Evolutionary conservation across 805 yeast genomes (phyloP).

Genomic region (Debaryomyces castellii): DNA sequence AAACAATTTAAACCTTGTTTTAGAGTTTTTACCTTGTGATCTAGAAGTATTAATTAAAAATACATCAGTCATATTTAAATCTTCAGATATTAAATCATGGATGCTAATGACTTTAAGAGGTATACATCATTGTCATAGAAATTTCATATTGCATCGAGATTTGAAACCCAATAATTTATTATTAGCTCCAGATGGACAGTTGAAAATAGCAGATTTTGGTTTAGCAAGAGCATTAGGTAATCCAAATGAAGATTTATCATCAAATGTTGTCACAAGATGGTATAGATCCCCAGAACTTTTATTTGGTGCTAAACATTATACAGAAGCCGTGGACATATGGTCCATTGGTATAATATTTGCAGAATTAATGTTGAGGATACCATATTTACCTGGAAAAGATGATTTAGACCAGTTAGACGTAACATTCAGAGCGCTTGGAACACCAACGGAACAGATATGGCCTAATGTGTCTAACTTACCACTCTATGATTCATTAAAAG

Average conservation of each 20-base stretch:
- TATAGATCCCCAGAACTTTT: slow-evolving; percentile 75
- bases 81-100: slow-evolving; percentile 92
- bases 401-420: slow-evolving; percentile 88
- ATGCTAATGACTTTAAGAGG: slow-evolving; percentile 92
- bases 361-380: slow-evolving; percentile 90
- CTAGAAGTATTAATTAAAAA: slow-evolving; percentile 87
- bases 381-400: slow-evolving; percentile 90
- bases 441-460: slow-evolving; percentile 92
- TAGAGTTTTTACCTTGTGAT: slow-evolving; percentile 87
- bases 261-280: slow-evolving; percentile 97
- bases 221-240: slow-evolving; percentile 82
- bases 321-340: slow-evolving; percentile 47
- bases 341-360: slow-evolving; percentile 73
- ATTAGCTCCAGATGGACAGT: slow-evolving; percentile 80
- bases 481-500: slow-evolving; percentile 65
- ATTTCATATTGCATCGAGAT: slow-evolving; percentile 88
- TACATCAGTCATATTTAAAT: slow-evolving; percentile 67
- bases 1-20: slow-evolving; percentile 73
- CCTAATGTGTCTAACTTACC: slow-evolving; percentile 84
- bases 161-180: slow-evolving; percentile 89
- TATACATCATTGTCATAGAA: slow-evolving; percentile 91
- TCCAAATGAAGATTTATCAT: slow-evolving; percentile 72
- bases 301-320: slow-evolving; percentile 45
- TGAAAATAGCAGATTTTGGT: slow-evolving; percentile 97
- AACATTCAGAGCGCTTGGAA: slow-evolving; percentile 94